Evolutionary conservation across 768 basidiomycete species (phyloP).

Genomic region (Tephrocybe sp.): DNA sequence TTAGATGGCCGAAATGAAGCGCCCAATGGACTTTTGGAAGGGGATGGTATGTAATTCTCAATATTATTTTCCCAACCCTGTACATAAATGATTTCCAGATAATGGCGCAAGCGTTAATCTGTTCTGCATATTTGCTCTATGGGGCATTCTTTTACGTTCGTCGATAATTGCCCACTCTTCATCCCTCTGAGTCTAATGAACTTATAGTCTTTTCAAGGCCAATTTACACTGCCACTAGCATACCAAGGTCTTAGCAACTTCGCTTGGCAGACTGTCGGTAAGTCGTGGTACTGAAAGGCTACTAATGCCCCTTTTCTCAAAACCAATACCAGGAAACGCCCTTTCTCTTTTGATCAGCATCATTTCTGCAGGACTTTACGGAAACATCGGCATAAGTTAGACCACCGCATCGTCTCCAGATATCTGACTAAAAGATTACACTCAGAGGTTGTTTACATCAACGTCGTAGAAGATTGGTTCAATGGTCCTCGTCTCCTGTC

Average conservation of each 20-base stretch:
- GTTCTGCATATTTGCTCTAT: constrained; percentile 54
- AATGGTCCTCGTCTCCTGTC: constrained; percentile 49
- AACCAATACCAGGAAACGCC: constrained; percentile 42
- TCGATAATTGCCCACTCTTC: too few relatives aligned
- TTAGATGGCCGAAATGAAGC: constrained; percentile 65
- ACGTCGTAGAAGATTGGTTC: constrained; percentile 48
- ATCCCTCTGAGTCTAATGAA: too few relatives aligned
- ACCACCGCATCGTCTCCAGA: constrained; percentile 2
- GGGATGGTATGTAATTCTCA: constrained; percentile 57
- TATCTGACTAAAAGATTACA: background rate
- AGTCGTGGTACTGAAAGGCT: too few relatives aligned
- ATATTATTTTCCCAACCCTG: too few relatives aligned
- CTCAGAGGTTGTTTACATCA: constrained; percentile 51
- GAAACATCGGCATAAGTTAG: constrained; percentile 57
- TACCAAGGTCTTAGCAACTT: constrained; percentile 45
- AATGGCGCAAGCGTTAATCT: constrained; percentile 49
- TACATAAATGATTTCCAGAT: constrained; percentile 19
- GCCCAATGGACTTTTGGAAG: constrained; percentile 70
- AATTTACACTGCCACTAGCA: constrained; percentile 50
- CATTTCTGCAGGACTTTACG: constrained; percentile 62
- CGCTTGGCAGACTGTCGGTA: constrained; percentile 47
- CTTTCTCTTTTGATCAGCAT: constrained; percentile 49
- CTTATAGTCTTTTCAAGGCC: constrained; percentile 61
- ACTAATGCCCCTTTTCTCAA: too few relatives aligned
- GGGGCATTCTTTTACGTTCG: constrained; percentile 49